Evolutionary conservation across 495 filamentous ascomycete genomes (phyloP).

Genomic region (Massariosphaeria phaeospora): DNA sequence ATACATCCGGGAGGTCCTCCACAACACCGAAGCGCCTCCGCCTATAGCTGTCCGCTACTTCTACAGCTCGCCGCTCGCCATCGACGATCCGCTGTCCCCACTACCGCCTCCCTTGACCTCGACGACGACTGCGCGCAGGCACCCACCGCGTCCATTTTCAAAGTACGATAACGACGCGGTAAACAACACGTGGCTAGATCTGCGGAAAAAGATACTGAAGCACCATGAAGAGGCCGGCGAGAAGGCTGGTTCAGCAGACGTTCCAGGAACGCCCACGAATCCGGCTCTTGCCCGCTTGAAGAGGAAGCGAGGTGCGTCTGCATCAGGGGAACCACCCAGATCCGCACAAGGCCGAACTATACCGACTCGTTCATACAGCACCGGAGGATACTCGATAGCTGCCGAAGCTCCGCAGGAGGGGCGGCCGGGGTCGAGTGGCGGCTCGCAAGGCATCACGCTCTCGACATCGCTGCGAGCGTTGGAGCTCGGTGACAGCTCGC

Average conservation of each 20-base stretch:
- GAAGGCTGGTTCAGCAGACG: constrained; percentile 20
- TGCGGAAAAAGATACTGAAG: constrained; percentile 39
- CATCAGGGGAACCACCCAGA: constrained; percentile 1
- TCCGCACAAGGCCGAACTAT: constrained; percentile 19
- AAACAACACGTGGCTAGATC: constrained; percentile 41
- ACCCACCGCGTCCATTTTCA: constrained; percentile 43
- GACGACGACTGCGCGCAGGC: constrained; percentile 23
- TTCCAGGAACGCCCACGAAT: constrained; percentile 11
- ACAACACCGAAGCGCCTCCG: constrained; percentile 38
- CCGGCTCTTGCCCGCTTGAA: constrained; percentile 19
- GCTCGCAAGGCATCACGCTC: constrained; percentile 1
- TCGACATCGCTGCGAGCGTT: constrained; percentile 18
- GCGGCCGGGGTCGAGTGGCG: not conserved
- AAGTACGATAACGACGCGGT: constrained; percentile 41
- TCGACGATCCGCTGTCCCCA: constrained; percentile 45
- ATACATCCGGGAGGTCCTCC: constrained; percentile 39
- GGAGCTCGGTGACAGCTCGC: constrained; percentile 11
- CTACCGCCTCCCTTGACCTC: constrained; percentile 37
- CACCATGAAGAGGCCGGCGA: constrained; percentile 36
- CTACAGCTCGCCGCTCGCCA: constrained; percentile 40
- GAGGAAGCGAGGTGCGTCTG: constrained; percentile 23
- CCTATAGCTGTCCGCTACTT: constrained; percentile 40
- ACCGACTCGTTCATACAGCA: constrained; percentile 3
- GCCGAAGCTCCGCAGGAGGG: constrained; percentile 6
- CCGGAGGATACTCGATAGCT: constrained; percentile 14